Evolutionary conservation across 495 filamentous ascomycete genomes (phyloP).

Genomic region (Trypethelium eluteriae): DNA sequence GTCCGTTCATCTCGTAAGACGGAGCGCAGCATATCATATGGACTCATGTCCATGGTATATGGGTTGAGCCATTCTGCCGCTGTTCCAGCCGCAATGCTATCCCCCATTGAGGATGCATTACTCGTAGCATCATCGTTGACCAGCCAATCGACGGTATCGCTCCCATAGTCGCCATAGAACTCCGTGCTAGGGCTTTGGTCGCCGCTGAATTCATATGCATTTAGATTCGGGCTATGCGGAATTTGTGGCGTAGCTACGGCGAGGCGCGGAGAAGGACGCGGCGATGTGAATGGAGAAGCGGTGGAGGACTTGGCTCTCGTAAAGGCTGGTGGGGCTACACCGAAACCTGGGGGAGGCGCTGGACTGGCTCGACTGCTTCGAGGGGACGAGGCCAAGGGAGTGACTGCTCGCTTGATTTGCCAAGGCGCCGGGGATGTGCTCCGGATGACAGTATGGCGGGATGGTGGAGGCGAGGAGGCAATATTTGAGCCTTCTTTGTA

Average conservation of each 20-base stretch:
- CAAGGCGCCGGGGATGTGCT: slow-evolving; percentile 88
- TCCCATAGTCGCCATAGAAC: slow-evolving; percentile 83
- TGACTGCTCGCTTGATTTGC: slow-evolving; percentile 70
- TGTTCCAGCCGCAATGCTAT: slow-evolving; percentile 51
- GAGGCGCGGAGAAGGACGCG: slow-evolving; percentile 84
- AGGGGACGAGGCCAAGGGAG: slow-evolving; percentile 68
- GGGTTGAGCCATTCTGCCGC: slow-evolving; percentile 73
- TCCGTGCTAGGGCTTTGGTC: slow-evolving; percentile 68
- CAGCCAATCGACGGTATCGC: slow-evolving; percentile 92
- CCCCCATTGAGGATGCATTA: slow-evolving; percentile 63
- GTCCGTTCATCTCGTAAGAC: slow-evolving; percentile 82
- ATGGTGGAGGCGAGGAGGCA: slow-evolving; percentile 68
- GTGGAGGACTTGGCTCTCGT: slow-evolving; percentile 66
- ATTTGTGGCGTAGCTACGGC: slow-evolving; percentile 86
- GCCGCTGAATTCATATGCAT: slow-evolving; percentile 80
- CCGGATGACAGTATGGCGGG: slow-evolving; percentile 81
- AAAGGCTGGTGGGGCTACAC: slow-evolving; percentile 59
- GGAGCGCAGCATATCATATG: slow-evolving; percentile 94
- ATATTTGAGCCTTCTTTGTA: slow-evolving; percentile 71
- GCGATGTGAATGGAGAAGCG: slow-evolving; percentile 85
- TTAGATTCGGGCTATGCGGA: slow-evolving; percentile 87
- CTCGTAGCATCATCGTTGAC: slow-evolving; percentile 83
- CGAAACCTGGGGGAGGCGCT: slow-evolving; percentile 70
- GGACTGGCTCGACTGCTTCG: slow-evolving; percentile 68
- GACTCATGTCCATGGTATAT: slow-evolving; percentile 82